Percentiles rank a stretch among this genome's conserved stretches.
These are phyloP conservation scores for Epichloe gansuensis DNA, from an alignment of 2,329 filamentous ascomycete genomes.

Conservation along the genomic window DNA sequence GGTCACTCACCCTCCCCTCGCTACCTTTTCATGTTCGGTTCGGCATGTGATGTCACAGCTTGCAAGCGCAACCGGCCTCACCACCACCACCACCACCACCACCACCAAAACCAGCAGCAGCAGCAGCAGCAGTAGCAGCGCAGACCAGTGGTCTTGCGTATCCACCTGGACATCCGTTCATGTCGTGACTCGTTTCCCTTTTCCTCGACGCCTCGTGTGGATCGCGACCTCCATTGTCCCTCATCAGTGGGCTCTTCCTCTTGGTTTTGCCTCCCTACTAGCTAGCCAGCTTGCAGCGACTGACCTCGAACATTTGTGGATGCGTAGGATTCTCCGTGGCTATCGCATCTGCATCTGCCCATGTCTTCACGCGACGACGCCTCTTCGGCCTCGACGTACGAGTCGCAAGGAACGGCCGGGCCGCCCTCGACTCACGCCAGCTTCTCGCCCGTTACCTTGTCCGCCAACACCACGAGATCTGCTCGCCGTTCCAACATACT, in stretches of 20 bases:
- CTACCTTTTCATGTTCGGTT: background rate
- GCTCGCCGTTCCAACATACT: slow-evolving; percentile 78
- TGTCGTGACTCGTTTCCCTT: too few species aligned
- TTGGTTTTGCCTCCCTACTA: background rate
- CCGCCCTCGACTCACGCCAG: slow-evolving; percentile 65
- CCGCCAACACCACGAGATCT: slow-evolving; percentile 45
- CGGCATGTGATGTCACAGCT: slow-evolving; percentile 5
- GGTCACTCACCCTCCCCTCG: background rate
- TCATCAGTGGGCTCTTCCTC: too few species aligned
- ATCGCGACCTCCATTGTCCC: background rate
- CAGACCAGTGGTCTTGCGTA: too few species aligned
- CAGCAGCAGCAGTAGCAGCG: too few species aligned
- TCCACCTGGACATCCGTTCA: too few species aligned
- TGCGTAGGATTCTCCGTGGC: slow-evolving; percentile 33
- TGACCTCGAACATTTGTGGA: background rate
- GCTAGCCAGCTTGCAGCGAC: slow-evolving; percentile 1
- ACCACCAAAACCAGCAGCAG: background rate
- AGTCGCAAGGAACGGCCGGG: slow-evolving; percentile 22
- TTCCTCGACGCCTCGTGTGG: background rate
- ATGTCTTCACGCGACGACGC: slow-evolving; percentile 28
- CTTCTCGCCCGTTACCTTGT: slow-evolving; percentile 76
- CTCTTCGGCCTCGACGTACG: slow-evolving; percentile 20
- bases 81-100: background rate
- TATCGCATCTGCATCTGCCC: slow-evolving; percentile 30
- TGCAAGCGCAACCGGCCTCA: background rate